Conservation (phyloP, 1,139 yeast genomes). For the Eremothecium coryli region DNA sequence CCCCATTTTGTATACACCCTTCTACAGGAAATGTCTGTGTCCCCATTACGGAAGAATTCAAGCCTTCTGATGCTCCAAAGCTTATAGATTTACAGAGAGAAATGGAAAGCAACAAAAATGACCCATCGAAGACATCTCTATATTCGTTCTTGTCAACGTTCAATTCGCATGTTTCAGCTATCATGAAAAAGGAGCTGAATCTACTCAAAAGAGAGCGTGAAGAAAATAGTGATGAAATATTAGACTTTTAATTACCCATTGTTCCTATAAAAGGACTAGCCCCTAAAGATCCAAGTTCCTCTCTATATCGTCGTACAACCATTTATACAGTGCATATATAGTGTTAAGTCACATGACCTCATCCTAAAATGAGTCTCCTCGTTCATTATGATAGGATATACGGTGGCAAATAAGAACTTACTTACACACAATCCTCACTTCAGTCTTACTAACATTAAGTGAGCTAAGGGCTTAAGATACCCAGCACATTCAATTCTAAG, state of each 20-base stretch:
- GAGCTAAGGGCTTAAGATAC: no score
- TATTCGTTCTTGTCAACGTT: slow-evolving; percentile 70
- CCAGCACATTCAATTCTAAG: no score
- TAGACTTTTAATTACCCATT: slow-evolving; percentile 4
- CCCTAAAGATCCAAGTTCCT: background rate
- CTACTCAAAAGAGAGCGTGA: slow-evolving; percentile 40
- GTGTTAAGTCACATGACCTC: no score
- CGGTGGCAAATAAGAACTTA: no score
- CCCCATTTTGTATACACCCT: slow-evolving; percentile 98
- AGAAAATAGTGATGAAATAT: slow-evolving; percentile 10
- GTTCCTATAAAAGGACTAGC: no score
- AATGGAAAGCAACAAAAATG: slow-evolving; percentile 33
- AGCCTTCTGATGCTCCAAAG: slow-evolving; percentile 76
- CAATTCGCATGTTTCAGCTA: slow-evolving; percentile 47
- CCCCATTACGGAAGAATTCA: slow-evolving; percentile 62
- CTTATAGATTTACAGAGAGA: slow-evolving; percentile 45
- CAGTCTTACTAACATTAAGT: no score
- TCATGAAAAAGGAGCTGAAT: slow-evolving; percentile 49
- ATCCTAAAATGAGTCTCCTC: no score
- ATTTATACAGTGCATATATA: background rate
- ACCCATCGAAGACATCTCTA: slow-evolving; percentile 60
- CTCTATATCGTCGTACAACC: background rate
- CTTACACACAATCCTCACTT: no score
- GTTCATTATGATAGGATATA: no score
- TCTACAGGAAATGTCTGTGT: slow-evolving; percentile 97